Evolutionary conservation across 2,329 filamentous ascomycete genomes (phyloP).

Genomic region (Hirsutella minnesotensis): DNA sequence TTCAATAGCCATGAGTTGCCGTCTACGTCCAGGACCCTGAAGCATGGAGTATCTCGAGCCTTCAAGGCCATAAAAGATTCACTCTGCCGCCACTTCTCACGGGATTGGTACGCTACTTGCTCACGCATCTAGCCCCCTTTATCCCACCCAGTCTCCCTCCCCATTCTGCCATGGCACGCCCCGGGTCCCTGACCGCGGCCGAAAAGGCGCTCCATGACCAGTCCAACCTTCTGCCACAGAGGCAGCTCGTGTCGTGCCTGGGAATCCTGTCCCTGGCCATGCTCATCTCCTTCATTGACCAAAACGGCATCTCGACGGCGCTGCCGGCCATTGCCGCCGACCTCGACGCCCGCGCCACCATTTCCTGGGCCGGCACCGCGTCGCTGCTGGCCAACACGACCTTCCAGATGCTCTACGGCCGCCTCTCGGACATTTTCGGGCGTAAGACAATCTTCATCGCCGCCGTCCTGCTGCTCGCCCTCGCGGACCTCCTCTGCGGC

Average conservation of each 20-base stretch:
- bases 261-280: constrained; percentile 37
- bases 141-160: background rate
- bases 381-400: constrained; percentile 45
- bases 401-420: constrained; percentile 53
- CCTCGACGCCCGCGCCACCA: constrained; percentile 33
- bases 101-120: too few species aligned
- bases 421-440: constrained; percentile 49
- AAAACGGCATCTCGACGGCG: constrained; percentile 40
- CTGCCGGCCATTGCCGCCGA: constrained; percentile 39
- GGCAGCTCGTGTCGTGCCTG: constrained; percentile 38
- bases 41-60: too few species aligned
- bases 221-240: constrained; percentile 41
- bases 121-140: background rate
- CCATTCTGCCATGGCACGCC: background rate
- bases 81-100: too few species aligned
- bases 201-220: constrained; percentile 40
- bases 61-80: too few species aligned
- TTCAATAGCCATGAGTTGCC: too few species aligned
- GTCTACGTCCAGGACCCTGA: too few species aligned
- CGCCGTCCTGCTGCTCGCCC: constrained; percentile 36
- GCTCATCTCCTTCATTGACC: constrained; percentile 43
- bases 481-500: constrained; percentile 48
- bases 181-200: constrained; percentile 11
- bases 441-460: constrained; percentile 45
- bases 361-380: constrained; percentile 42